Evolutionary conservation across 2,329 filamentous ascomycete genomes (phyloP).

Genomic region (Colletotrichum filicis): DNA sequence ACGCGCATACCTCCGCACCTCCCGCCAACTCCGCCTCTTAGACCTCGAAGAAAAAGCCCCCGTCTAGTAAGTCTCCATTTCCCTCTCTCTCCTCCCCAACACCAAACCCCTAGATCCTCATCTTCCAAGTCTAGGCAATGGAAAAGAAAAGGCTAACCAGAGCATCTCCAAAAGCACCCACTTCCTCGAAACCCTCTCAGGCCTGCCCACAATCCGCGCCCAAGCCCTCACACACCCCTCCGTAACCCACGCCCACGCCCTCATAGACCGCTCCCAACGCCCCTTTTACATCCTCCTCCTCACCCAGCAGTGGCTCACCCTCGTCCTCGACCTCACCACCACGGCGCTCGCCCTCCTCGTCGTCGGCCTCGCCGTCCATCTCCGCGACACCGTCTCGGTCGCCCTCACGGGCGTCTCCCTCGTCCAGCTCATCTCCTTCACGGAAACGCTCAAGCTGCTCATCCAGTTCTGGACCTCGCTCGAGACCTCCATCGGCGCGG

Average conservation of each 20-base stretch:
- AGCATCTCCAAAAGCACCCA: constrained; percentile 38
- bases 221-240: constrained; percentile 61
- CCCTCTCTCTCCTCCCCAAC: constrained; percentile 11
- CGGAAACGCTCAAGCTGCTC: constrained; percentile 45
- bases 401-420: constrained; percentile 41
- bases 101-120: neutral
- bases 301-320: constrained; percentile 67
- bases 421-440: constrained; percentile 46
- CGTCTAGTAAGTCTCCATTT: constrained; percentile 45
- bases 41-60: constrained; percentile 56
- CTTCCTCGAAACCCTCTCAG: constrained; percentile 59
- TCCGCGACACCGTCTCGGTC: constrained; percentile 28
- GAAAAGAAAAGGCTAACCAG: neutral
- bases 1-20: constrained; percentile 54
- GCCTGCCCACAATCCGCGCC: constrained; percentile 62
- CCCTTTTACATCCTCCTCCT: constrained; percentile 68
- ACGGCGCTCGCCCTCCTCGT: constrained; percentile 58
- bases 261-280: constrained; percentile 65
- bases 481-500: constrained; percentile 43
- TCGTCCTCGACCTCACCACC: constrained; percentile 62
- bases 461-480: constrained; percentile 47
- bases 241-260: constrained; percentile 53
- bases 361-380: constrained; percentile 55
- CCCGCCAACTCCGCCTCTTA: constrained; percentile 53
- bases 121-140: neutral